phyloP scores from a whole-genome alignment of 768 basidiomycete species.

The Leccinum aurantiacum region DNA sequence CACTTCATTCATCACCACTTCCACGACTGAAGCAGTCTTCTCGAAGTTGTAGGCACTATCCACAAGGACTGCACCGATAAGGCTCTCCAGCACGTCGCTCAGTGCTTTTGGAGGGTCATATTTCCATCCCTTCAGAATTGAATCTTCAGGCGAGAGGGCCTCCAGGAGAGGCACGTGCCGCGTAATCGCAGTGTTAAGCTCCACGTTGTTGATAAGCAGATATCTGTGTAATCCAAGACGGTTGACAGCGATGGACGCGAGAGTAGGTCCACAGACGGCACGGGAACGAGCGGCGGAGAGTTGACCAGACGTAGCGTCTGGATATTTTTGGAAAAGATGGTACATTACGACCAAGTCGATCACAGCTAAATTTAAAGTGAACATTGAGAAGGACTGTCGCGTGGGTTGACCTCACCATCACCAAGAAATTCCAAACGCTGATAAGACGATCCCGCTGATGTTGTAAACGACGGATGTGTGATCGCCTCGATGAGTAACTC shows the following conservation, averaged over 20 bases:
- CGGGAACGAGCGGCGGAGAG: slow-evolving; percentile 69
- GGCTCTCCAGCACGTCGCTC: slow-evolving; percentile 82
- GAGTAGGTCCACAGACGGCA: slow-evolving; percentile 70
- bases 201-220: slow-evolving; percentile 66
- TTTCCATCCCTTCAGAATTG: slow-evolving; percentile 72
- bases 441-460: slow-evolving; percentile 60
- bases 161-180: slow-evolving; percentile 61
- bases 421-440: slow-evolving; percentile 88
- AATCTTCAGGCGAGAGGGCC: slow-evolving; percentile 53
- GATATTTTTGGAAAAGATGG: slow-evolving; percentile 69
- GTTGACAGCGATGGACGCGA: slow-evolving; percentile 68
- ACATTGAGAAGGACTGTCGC: not conserved
- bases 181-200: slow-evolving; percentile 63
- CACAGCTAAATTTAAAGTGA: slow-evolving; percentile 47
- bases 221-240: slow-evolving; percentile 66
- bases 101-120: slow-evolving; percentile 85
- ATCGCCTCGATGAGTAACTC: slow-evolving; percentile 71
- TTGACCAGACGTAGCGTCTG: slow-evolving; percentile 71
- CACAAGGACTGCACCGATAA: slow-evolving; percentile 80
- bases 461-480: slow-evolving; percentile 79
- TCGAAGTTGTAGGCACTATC: slow-evolving; percentile 79
- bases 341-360: slow-evolving; percentile 71
- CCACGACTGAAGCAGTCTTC: slow-evolving; percentile 57
- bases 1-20: slow-evolving; percentile 65
- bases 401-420: slow-evolving; percentile 59